Conservation (phyloP, 2,329 filamentous ascomycete genomes). For the Botryotinia convoluta region DNA sequence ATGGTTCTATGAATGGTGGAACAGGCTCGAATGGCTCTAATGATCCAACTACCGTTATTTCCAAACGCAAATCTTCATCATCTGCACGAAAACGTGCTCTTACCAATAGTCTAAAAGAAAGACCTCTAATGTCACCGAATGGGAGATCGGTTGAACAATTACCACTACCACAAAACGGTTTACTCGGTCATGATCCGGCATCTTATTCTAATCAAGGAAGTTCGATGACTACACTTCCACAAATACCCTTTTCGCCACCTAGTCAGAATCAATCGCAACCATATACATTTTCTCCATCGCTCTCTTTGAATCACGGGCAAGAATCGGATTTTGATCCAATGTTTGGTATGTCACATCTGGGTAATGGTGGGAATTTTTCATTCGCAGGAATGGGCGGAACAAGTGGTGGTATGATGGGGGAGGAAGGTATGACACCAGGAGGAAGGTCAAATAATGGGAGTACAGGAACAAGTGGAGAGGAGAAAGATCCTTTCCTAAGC, state of each 20-base stretch:
- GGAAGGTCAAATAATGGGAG: constrained; percentile 51
- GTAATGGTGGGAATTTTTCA: constrained; percentile 45
- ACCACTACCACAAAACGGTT: constrained; percentile 7
- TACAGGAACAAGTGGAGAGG: constrained; percentile 52
- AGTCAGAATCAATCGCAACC: constrained; percentile 8
- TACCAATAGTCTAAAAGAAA: constrained; percentile 35
- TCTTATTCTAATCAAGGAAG: constrained; percentile 3
- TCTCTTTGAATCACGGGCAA: constrained; percentile 22
- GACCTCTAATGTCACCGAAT: constrained; percentile 35
- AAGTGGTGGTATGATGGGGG: constrained; percentile 41
- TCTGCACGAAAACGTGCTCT: constrained; percentile 40
- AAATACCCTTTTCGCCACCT: constrained; percentile 39
- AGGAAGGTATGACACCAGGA: constrained; percentile 43
- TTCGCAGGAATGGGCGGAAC: constrained; percentile 49
- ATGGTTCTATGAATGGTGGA: constrained; percentile 29
- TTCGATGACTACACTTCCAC: constrained; percentile 14
- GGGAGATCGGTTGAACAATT: constrained; percentile 15
- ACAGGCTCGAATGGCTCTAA: constrained; percentile 33
- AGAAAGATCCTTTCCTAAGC: constrained; percentile 79
- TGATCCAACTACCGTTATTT: neutral
- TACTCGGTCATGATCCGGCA: neutral
- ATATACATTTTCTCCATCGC: constrained; percentile 29
- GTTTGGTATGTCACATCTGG: constrained; percentile 56
- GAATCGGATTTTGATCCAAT: constrained; percentile 54
- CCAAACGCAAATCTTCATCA: constrained; percentile 25